A percentile compares a stretch with the other conserved stretches of the same genome.
These are phyloP conservation scores for Malassezia psittaci DNA, from an alignment of 1,284 basidiomycete species.

Conservation along the genomic window DNA sequence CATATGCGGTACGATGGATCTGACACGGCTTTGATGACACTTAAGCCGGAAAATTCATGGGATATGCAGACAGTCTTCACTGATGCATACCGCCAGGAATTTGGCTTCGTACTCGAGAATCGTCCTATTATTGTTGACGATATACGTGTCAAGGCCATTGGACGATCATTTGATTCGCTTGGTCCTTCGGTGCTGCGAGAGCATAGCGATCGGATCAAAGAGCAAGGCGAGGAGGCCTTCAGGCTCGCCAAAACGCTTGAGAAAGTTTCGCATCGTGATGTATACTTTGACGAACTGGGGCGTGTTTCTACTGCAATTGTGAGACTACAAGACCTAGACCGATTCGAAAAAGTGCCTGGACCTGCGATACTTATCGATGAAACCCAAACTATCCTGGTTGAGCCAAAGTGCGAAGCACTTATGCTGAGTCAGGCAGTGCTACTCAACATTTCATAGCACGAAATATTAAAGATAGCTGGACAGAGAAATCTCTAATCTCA, in stretches of 20 bases:
- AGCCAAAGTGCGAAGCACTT: conserved; percentile 35
- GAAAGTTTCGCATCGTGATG: conserved; percentile 52
- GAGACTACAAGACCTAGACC: conserved; percentile 57
- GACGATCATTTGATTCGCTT: conserved; percentile 75
- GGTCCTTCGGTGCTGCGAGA: conserved; percentile 71
- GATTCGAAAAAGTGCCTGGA: conserved; percentile 64
- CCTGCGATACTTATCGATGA: conserved; percentile 83
- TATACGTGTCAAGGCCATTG: conserved; percentile 68
- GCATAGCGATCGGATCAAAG: conserved; percentile 29
- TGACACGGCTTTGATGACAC: conserved; percentile 80
- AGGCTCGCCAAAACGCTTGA: conserved; percentile 50
- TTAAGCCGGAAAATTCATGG: conserved; percentile 55
- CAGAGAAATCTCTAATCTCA: no score
- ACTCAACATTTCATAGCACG: conserved; percentile 25
- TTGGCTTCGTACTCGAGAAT: conserved; percentile 77
- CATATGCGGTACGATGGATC: conserved; percentile 58
- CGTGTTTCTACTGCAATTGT: conserved; percentile 72
- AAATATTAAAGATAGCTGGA: neutral
- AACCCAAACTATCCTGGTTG: conserved; percentile 77
- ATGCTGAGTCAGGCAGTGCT: conserved; percentile 30
- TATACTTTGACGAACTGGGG: conserved; percentile 69
- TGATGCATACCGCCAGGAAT: conserved; percentile 51
- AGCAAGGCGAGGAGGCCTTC: conserved; percentile 47
- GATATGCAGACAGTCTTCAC: conserved; percentile 72
- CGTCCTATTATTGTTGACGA: conserved; percentile 76